These are phyloP conservation scores for Hymenoscyphus albidus DNA, from an alignment of 2,329 filamentous ascomycete genomes.

Conservation along the genomic window DNA sequence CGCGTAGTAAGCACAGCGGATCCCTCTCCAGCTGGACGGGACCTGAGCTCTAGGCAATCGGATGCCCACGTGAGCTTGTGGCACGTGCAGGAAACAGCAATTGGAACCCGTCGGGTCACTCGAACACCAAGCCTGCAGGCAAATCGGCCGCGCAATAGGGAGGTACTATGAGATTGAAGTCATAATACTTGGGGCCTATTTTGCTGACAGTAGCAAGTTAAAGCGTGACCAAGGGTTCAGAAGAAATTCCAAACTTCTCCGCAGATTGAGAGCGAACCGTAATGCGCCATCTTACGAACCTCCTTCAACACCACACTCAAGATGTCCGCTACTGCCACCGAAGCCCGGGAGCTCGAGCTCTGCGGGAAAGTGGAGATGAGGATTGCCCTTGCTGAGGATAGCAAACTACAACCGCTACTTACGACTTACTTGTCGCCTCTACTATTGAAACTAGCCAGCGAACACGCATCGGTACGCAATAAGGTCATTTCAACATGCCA, in stretches of 20 bases:
- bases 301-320: slow-evolving; percentile 9
- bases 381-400: slow-evolving; percentile 71
- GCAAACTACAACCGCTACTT: slow-evolving; percentile 74
- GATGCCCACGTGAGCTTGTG: neutral
- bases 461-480: slow-evolving; percentile 72
- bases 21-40: too few relatives aligned
- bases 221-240: neutral
- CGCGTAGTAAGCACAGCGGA: neutral
- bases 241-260: neutral
- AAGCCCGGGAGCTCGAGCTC: slow-evolving; percentile 63
- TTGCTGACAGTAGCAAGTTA: slow-evolving; percentile 6
- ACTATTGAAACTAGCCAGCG: slow-evolving; percentile 80
- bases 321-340: slow-evolving; percentile 22
- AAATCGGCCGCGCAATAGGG: neutral
- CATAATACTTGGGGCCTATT: slow-evolving; percentile 4
- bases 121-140: neutral
- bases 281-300: slow-evolving; percentile 9
- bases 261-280: slow-evolving; percentile 3
- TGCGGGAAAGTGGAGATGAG: slow-evolving; percentile 79
- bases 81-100: neutral
- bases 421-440: slow-evolving; percentile 76
- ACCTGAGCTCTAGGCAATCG: neutral
- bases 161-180: neutral
- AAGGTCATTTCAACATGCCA: slow-evolving; percentile 72
- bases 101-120: neutral